A percentile compares a stretch with the other conserved stretches of the same genome.
phyloP scores from a whole-genome alignment of 139 green algal species.

The Picochlorum sp. region DNA sequence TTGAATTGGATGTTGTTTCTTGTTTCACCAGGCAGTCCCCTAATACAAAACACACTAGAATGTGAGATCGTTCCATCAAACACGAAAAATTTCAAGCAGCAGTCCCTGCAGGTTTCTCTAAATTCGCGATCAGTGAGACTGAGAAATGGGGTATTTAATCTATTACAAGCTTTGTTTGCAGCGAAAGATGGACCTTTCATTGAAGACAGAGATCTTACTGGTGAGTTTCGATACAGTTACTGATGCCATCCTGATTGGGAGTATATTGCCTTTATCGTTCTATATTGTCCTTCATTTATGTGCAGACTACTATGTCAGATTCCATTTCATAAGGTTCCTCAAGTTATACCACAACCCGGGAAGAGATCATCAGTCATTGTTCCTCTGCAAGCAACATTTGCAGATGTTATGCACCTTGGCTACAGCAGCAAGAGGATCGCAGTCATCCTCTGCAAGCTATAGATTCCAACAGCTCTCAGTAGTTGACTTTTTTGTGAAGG shows the following conservation, averaged over 20 bases:
- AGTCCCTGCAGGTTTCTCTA: too few relatives aligned
- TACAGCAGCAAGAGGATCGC: neutral
- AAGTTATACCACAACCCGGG: conserved; percentile 31
- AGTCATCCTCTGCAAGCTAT: neutral
- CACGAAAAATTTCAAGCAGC: neutral
- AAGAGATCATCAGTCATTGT: conserved; percentile 20
- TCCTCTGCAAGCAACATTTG: conserved; percentile 26
- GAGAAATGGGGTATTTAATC: conserved; percentile 9
- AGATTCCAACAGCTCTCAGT: conserved; percentile 37
- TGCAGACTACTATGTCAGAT: conserved; percentile 29
- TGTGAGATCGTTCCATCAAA: too few relatives aligned
- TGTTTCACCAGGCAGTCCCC: neutral
- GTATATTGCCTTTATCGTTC: too few relatives aligned
- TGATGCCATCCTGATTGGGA: too few relatives aligned
- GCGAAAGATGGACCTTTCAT: conserved; percentile 24
- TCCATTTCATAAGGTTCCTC: conserved; percentile 34
- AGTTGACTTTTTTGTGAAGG: conserved; percentile 33
- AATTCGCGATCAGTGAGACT: conserved; percentile 2
- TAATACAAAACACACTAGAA: neutral
- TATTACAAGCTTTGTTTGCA: conserved; percentile 14
- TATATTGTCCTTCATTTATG: neutral
- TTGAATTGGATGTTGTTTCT: too few relatives aligned
- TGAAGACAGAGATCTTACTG: conserved; percentile 11
- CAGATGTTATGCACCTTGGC: conserved; percentile 22
- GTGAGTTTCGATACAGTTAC: neutral